phyloP scores from a whole-genome alignment of 2,329 filamentous ascomycete species.

The Fusarium setosum region DNA sequence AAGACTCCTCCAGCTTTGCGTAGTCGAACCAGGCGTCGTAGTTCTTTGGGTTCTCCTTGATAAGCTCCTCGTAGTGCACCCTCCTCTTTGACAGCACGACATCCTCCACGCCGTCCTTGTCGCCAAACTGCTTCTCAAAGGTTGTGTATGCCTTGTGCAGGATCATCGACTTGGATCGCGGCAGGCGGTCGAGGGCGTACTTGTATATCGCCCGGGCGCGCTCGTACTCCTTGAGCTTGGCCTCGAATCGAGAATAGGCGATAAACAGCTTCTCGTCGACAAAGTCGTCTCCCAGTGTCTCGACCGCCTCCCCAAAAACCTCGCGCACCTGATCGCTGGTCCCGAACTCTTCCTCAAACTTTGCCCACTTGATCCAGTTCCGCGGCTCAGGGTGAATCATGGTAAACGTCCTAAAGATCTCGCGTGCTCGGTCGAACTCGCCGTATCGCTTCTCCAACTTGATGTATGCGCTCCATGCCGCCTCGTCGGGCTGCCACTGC shows the following conservation, averaged over 20 bases:
- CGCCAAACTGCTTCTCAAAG: conserved; percentile 98
- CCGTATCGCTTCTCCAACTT: conserved; percentile 96
- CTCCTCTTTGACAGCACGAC: conserved; percentile 94
- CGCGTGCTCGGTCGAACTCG: conserved; percentile 89
- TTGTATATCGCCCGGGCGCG: conserved; percentile 96
- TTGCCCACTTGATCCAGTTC: conserved; percentile 99
- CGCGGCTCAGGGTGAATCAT: conserved; percentile 92
- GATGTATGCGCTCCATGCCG: conserved; percentile 95
- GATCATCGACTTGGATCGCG: conserved; percentile 84
- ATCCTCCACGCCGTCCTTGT: conserved; percentile 92
- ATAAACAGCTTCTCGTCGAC: conserved; percentile 97
- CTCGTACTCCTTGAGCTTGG: conserved; percentile 95
- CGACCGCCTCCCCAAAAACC: conserved; percentile 89
- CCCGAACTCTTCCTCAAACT: conserved; percentile 95
- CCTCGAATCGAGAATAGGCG: conserved; percentile 93
- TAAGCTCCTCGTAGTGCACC: conserved; percentile 92
- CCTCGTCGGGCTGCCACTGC: conserved; percentile 97
- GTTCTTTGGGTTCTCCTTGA: conserved; percentile 94
- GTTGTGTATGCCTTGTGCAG: conserved; percentile 96
- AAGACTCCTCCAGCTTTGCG: conserved; percentile 87
- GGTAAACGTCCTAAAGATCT: conserved; percentile 91
- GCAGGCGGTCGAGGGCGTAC: conserved; percentile 91
- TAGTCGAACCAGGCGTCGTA: conserved; percentile 99
- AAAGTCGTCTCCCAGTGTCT: conserved; percentile 91
- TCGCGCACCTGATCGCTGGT: conserved; percentile 92